Conservation (phyloP, 2,329 filamentous ascomycete species). For the Aspergillus cejpii region DNA sequence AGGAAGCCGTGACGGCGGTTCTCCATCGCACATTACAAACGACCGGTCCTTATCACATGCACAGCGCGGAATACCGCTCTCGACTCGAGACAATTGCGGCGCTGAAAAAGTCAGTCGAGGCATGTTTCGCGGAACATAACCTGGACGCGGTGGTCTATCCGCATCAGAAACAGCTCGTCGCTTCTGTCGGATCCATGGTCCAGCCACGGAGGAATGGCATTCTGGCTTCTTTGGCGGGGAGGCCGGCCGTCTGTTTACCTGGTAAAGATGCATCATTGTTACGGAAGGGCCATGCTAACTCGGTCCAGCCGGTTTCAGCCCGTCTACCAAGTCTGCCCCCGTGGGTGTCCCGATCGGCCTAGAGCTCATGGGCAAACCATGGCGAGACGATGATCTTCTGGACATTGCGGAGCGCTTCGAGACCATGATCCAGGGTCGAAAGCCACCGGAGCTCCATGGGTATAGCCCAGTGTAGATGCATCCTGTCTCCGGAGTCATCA, state of each 20-base stretch:
- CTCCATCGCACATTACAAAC: conserved; percentile 52
- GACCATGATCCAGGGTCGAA: conserved; percentile 42
- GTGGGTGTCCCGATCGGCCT: conserved; percentile 58
- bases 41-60: conserved; percentile 48
- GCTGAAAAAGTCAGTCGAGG: conserved; percentile 47
- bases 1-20: conserved; percentile 47
- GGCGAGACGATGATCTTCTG: conserved; percentile 50
- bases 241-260: conserved; percentile 45
- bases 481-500: not conserved
- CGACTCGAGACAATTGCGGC: conserved; percentile 46
- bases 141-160: conserved; percentile 59
- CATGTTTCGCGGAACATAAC: conserved; percentile 45
- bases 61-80: conserved; percentile 46
- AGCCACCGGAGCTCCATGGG: conserved; percentile 44
- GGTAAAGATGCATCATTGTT: conserved; percentile 13
- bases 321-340: conserved; percentile 44
- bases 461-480: too few relatives aligned
- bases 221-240: conserved; percentile 49
- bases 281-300: conserved; percentile 14
- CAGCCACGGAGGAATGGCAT: conserved; percentile 57
- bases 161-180: conserved; percentile 58
- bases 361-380: conserved; percentile 55
- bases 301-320: conserved; percentile 43
- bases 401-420: conserved; percentile 50
- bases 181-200: conserved; percentile 50